phyloP scores from a whole-genome alignment of 1,284 basidiomycete genomes.

The Peniophora sp. region DNA sequence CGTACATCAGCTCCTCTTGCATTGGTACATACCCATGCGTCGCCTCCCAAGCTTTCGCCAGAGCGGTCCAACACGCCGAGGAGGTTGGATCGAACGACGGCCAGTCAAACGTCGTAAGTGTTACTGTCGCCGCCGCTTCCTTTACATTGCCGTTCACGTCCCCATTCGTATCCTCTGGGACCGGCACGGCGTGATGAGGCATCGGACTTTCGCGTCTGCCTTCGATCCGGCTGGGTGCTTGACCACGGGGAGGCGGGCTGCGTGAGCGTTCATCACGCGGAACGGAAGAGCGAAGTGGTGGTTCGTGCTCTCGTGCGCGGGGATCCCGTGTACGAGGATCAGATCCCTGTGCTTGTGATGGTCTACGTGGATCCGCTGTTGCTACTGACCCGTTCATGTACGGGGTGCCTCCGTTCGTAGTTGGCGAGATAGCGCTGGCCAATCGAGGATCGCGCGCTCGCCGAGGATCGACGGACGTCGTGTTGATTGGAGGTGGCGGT shows the following conservation, averaged over 20 bases:
- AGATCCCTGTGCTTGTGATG: background rate
- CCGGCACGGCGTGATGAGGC: background rate
- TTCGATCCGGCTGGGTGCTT: background rate
- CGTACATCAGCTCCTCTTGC: constrained; percentile 67
- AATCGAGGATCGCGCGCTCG: constrained; percentile 9
- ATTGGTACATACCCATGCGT: constrained; percentile 59
- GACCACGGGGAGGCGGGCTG: background rate
- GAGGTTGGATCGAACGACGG: constrained; percentile 62
- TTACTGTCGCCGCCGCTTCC: constrained; percentile 22
- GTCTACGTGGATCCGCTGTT: background rate
- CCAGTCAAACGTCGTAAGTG: constrained; percentile 61
- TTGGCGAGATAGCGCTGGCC: constrained; percentile 15
- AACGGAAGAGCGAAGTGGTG: too few relatives aligned
- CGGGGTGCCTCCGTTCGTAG: constrained; percentile 13
- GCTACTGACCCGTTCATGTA: constrained; percentile 21
- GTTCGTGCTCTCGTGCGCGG: too few relatives aligned
- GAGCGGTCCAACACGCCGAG: constrained; percentile 63
- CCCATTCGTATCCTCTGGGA: background rate
- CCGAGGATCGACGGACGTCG: constrained; percentile 21
- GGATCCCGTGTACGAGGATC: too few relatives aligned
- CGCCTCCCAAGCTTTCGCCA: constrained; percentile 65
- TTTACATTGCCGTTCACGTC: background rate
- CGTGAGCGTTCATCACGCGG: background rate
- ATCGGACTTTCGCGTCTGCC: background rate
- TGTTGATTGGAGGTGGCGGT: constrained; percentile 11